Evolutionary conservation across 2,329 filamentous ascomycete species (phyloP), one percentile per base, ranked within the genome.

Genomic region (Rhynchosporium secalis): DNA sequence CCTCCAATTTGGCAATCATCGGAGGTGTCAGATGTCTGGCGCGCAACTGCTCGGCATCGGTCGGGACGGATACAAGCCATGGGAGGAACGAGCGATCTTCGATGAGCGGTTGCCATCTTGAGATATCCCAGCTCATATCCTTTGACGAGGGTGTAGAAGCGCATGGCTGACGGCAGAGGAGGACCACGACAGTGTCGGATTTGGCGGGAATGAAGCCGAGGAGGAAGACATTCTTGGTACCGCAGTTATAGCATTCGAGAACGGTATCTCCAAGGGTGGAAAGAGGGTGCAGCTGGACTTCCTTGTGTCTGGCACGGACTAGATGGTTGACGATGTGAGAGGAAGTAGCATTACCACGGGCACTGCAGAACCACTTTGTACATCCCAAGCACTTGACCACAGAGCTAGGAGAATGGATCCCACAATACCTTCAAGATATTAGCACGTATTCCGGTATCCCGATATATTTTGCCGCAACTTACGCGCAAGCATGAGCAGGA

Each of bases 51-150:
- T 99, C 95, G 70, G 95, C 91, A 73, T 99, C 96, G 40, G 90
- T 91, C 1, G 95, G 95, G 9, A 90, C 83, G 51, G 87, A 86
- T 7, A 99, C 94, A 29, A 99, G 90, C 95, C 95, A 99, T 45
- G 89, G 84, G 43, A 99, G 78, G 75, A 99, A 99, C 15, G 92
- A 95, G 56, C 95, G 91, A 73, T 99, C 95, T 76, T 97, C 93
- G 68, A 99, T 98, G 62, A 99, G 82, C 12, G 95, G 95, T 75
- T 98, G 93, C 95, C 95, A 99, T 74, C 93, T 87, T 31, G 94
- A 96, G 5, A 93, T 96, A 75, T 99, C 95, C 95, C 95, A 99
- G 76, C 95, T 99, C 93, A 99, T 98, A 73, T 99, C 95, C 78
- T 99, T 99, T 68, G 92, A 94, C 40, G 95, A 98, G 1, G 93